These are phyloP conservation scores for Sphenostylis stenocarpa DNA, from an alignment of 306 rosid species.

Conservation along the genomic window DNA sequence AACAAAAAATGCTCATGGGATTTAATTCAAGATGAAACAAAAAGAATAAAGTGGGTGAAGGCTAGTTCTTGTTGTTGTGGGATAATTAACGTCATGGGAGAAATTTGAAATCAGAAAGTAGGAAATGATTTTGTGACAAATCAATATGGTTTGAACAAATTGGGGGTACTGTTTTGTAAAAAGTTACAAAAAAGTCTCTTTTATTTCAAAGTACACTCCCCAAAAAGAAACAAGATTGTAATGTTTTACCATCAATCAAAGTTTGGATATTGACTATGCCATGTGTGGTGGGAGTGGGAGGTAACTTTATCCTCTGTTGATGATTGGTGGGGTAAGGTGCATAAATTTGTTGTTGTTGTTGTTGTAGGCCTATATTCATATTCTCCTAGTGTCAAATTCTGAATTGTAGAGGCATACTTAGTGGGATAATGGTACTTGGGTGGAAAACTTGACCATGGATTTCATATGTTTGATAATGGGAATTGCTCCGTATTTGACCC, in stretches of 20 bases:
- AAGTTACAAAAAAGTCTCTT: slow-evolving; percentile 35
- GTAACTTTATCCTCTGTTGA: neutral
- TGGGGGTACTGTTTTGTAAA: neutral
- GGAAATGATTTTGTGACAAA: slow-evolving; percentile 3
- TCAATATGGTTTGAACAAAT: slow-evolving; percentile 24
- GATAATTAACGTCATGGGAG: neutral
- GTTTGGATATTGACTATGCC: neutral
- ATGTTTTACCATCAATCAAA: neutral
- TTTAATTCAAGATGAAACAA: neutral
- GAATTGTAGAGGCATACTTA: too few relatives aligned
- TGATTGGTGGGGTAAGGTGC: neutral
- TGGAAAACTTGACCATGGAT: neutral
- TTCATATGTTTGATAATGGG: neutral
- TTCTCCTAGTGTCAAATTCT: too few relatives aligned
- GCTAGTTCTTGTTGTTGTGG: neutral
- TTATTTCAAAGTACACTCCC: slow-evolving; percentile 15
- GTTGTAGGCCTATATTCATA: too few relatives aligned
- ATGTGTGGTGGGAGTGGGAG: neutral
- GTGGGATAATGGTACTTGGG: neutral
- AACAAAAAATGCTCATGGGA: too few relatives aligned
- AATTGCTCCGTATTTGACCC: too few relatives aligned
- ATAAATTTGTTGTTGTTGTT: too few relatives aligned
- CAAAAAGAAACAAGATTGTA: slow-evolving; percentile 5
- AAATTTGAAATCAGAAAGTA: slow-evolving; percentile 25
- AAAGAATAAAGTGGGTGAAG: neutral